phyloP scores from a whole-genome alignment of 2,329 filamentous ascomycete species.

The Talaromyces sp. region DNA sequence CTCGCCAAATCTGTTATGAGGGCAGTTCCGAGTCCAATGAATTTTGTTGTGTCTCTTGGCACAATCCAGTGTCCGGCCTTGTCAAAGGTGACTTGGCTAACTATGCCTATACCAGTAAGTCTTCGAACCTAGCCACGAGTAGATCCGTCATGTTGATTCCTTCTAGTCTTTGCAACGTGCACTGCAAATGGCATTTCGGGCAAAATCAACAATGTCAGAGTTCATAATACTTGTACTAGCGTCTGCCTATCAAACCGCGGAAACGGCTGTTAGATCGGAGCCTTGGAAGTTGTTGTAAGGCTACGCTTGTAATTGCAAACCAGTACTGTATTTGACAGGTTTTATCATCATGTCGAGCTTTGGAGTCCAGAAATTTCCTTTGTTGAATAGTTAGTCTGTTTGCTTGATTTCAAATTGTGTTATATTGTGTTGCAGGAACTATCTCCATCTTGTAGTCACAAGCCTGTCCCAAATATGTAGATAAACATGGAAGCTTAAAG shows the following conservation, averaged over 20 bases:
- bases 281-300: background rate
- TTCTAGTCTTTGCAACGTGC: background rate
- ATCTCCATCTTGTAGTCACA: background rate
- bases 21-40: background rate
- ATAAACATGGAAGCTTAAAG: background rate
- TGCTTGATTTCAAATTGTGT: background rate
- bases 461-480: background rate
- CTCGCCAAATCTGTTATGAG: constrained; percentile 9
- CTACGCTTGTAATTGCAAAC: background rate
- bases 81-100: background rate
- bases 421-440: background rate
- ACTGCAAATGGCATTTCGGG: constrained; percentile 4
- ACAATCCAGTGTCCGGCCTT: constrained; percentile 4
- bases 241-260: background rate
- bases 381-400: background rate
- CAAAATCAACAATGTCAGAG: background rate
- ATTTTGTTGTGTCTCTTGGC: constrained; percentile 7
- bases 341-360: background rate
- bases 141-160: background rate
- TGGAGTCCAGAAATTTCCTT: background rate
- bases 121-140: background rate
- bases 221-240: background rate
- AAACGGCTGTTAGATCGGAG: background rate
- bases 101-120: background rate
- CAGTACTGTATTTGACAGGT: background rate